phyloP scores from a whole-genome alignment of 805 yeast genomes.

The Jamesozyma rosinii region DNA sequence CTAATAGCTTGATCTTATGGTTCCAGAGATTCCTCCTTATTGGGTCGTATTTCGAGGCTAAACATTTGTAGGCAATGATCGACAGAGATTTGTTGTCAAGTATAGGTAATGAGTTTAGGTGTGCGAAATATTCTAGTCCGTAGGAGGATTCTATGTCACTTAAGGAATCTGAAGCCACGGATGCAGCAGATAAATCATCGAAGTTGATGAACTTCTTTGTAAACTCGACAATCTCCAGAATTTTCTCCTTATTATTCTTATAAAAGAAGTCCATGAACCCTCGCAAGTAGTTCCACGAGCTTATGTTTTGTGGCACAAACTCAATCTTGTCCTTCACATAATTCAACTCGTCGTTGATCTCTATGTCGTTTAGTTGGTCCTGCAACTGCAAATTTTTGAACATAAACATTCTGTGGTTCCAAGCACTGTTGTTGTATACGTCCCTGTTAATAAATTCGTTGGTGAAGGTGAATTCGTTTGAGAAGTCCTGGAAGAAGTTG shows the following conservation, averaged over 20 bases:
- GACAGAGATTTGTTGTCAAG: conserved; percentile 31
- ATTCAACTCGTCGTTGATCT: conserved; percentile 39
- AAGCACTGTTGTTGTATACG: conserved; percentile 82
- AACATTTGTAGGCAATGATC: conserved; percentile 38
- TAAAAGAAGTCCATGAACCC: conserved; percentile 41
- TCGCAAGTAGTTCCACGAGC: conserved; percentile 74
- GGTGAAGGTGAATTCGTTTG: conserved; percentile 45
- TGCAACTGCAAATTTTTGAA: conserved; percentile 16
- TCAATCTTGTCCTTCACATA: conserved; percentile 43
- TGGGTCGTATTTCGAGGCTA: conserved; percentile 49
- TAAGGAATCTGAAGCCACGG: conserved; percentile 9
- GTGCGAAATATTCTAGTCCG: conserved; percentile 57
- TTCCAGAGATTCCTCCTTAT: conserved; percentile 57
- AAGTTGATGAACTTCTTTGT: conserved; percentile 34
- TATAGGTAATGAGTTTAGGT: conserved; percentile 34
- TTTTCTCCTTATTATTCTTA: conserved; percentile 9
- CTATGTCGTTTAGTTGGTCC: conserved; percentile 10
- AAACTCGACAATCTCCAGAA: conserved; percentile 39
- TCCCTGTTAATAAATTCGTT: conserved; percentile 46
- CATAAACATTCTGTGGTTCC: conserved; percentile 77
- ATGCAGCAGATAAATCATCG: conserved; percentile 10
- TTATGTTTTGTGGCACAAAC: conserved; percentile 68
- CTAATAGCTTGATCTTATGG: conserved; percentile 31
- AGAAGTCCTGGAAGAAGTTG: conserved; percentile 41
- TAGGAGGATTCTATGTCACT: conserved; percentile 39